Evolutionary conservation across 1,284 basidiomycete species (phyloP).

Genomic region (Sporisorium sorghi): DNA sequence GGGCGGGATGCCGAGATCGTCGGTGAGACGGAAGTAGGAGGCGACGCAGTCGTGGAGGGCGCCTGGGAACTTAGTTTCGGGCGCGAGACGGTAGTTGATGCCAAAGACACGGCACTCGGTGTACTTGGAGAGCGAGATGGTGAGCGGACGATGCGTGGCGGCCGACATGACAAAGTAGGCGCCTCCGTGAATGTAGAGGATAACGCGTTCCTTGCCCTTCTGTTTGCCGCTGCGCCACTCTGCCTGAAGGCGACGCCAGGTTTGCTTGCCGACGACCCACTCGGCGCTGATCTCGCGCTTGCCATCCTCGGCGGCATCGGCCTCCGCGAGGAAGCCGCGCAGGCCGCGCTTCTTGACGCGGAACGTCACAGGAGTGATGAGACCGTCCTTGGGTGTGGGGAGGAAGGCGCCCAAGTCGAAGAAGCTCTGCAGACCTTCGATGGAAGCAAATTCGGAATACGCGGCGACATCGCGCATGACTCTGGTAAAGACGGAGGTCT

Average conservation of each 20-base stretch:
- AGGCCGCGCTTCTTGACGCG: slow-evolving; percentile 79
- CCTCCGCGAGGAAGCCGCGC: slow-evolving; percentile 80
- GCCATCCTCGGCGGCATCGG: slow-evolving; percentile 80
- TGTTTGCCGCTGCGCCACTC: slow-evolving; percentile 75
- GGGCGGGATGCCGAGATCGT: slow-evolving; percentile 89
- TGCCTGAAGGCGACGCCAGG: slow-evolving; percentile 87
- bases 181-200: slow-evolving; percentile 95
- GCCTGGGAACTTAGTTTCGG: slow-evolving; percentile 92
- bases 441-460: slow-evolving; percentile 86
- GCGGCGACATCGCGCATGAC: slow-evolving; percentile 86
- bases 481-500: slow-evolving; percentile 74
- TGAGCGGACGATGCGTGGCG: slow-evolving; percentile 90
- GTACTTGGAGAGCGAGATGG: slow-evolving; percentile 89
- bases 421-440: slow-evolving; percentile 77
- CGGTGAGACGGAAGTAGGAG: slow-evolving; percentile 86
- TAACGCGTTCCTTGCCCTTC: slow-evolving; percentile 79
- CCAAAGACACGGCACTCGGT: slow-evolving; percentile 94
- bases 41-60: slow-evolving; percentile 90
- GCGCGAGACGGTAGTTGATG: slow-evolving; percentile 95
- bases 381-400: slow-evolving; percentile 89
- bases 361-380: slow-evolving; percentile 95
- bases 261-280: slow-evolving; percentile 92
- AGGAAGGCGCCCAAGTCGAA: slow-evolving; percentile 85
- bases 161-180: slow-evolving; percentile 95
- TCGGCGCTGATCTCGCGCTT: slow-evolving; percentile 87